phyloP scores from a whole-genome alignment of 2,329 filamentous ascomycete genomes.

The Eutypa lata region DNA sequence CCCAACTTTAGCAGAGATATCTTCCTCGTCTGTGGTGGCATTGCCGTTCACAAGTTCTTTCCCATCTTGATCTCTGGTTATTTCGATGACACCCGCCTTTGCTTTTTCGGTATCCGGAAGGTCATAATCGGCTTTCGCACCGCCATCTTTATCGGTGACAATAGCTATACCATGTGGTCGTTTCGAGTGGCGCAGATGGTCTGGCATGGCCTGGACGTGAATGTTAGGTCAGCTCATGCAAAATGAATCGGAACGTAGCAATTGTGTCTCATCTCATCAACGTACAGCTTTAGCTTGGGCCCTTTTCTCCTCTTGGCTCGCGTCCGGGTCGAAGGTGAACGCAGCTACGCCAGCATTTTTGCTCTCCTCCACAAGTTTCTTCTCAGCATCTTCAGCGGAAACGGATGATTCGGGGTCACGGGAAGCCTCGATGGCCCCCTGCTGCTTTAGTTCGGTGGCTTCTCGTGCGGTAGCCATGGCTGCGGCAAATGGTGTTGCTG shows the following conservation, averaged over 20 bases:
- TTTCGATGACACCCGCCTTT: constrained; percentile 64
- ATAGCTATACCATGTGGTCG: constrained; percentile 66
- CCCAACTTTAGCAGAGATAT: constrained; percentile 61
- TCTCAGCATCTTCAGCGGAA: constrained; percentile 68
- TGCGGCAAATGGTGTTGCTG: constrained; percentile 15
- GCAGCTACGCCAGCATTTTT: constrained; percentile 75
- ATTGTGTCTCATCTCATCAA: constrained; percentile 14
- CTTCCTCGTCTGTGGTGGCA: constrained; percentile 52
- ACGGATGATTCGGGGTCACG: constrained; percentile 66
- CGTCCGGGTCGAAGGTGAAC: constrained; percentile 84
- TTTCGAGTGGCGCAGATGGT: constrained; percentile 59
- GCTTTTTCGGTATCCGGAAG: constrained; percentile 72
- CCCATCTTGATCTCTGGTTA: constrained; percentile 47
- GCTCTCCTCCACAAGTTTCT: constrained; percentile 72
- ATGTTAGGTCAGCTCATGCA: constrained; percentile 8
- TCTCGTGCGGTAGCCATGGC: constrained; percentile 32
- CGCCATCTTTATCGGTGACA: constrained; percentile 76
- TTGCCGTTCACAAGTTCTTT: constrained; percentile 47
- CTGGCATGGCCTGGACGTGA: constrained; percentile 54
- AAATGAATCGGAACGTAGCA: too few species aligned
- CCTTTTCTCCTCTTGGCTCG: constrained; percentile 77
- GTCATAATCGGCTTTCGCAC: constrained; percentile 66
- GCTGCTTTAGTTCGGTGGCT: constrained; percentile 70
- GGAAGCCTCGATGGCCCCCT: constrained; percentile 76
- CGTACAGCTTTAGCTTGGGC: constrained; percentile 74